Evolutionary conservation across 106 monocot genomes (phyloP).

Genomic region (Dendrobium nobile): DNA sequence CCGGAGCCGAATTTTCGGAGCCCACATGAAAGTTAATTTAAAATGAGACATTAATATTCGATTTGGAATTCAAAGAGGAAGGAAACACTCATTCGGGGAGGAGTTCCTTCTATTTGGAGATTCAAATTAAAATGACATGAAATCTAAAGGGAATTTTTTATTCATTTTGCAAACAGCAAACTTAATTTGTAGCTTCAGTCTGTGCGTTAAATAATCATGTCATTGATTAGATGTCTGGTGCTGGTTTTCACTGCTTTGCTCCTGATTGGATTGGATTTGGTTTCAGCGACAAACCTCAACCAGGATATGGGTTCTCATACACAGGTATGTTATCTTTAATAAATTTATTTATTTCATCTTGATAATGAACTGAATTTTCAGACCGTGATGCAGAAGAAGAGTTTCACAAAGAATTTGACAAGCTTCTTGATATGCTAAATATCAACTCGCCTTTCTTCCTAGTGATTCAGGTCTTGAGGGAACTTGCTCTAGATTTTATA

Average conservation of each 20-base stretch:
- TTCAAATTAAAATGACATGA: no score
- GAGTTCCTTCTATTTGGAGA: no score
- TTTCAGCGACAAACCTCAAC: constrained; percentile 96
- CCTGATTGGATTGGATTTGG: constrained; percentile 99
- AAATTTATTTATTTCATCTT: background rate
- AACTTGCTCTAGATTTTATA: constrained; percentile 5
- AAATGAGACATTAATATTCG: no score
- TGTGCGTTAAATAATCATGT: constrained; percentile 13
- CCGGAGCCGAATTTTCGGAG: no score
- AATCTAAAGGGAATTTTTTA: background rate
- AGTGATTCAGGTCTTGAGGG: constrained; percentile 59
- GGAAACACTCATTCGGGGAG: no score
- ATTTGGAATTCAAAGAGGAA: no score
- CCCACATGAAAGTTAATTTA: no score
- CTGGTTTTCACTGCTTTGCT: constrained; percentile 91
- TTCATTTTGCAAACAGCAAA: background rate
- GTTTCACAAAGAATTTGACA: constrained; percentile 71
- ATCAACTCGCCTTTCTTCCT: constrained; percentile 69
- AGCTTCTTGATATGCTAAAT: constrained; percentile 63
- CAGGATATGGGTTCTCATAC: constrained; percentile 83
- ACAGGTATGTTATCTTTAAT: constrained; percentile 38
- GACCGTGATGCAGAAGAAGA: constrained; percentile 62
- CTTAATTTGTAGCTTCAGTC: background rate
- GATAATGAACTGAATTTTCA: constrained; percentile 5
- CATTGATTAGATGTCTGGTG: constrained; percentile 65